Percentiles rank a stretch among this genome's conserved stretches.
Evolutionary conservation across 2,329 filamentous ascomycete genomes (phyloP).

Genomic region (Diplodia seriata): DNA sequence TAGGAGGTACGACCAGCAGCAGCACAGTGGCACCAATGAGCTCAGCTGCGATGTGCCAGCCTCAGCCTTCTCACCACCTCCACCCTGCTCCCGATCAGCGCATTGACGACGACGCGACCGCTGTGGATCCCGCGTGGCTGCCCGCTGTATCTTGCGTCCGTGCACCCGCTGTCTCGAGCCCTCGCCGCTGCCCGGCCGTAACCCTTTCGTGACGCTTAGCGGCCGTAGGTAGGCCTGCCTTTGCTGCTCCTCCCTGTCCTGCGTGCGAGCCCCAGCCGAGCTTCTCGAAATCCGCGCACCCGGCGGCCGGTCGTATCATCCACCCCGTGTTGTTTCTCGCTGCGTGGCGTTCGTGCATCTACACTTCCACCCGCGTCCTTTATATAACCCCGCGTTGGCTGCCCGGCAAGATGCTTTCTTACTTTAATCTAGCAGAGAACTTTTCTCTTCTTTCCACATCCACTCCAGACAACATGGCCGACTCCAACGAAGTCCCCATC

Average conservation of each 20-base stretch:
- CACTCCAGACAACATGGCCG: constrained; percentile 20
- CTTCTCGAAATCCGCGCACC: constrained; percentile 3
- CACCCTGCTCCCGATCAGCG: neutral
- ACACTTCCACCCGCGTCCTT: neutral
- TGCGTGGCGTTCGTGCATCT: constrained; percentile 24
- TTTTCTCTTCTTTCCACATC: neutral
- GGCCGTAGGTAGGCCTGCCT: constrained; percentile 19
- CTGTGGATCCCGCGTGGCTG: constrained; percentile 5
- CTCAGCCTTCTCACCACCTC: constrained; percentile 15
- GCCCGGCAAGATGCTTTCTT: constrained; percentile 25
- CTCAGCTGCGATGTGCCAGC: neutral
- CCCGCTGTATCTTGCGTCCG: constrained; percentile 2
- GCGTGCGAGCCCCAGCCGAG: neutral
- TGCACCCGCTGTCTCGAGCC: constrained; percentile 15
- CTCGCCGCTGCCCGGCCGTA: constrained; percentile 14
- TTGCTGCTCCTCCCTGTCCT: constrained; percentile 7
- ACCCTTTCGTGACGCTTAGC: constrained; percentile 11
- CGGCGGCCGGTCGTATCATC: neutral
- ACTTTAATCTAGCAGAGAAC: constrained; percentile 23
- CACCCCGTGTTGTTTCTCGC: neutral
- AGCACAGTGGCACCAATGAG: neutral
- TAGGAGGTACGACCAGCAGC: neutral
- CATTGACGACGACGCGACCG: neutral
- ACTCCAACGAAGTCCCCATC: constrained; percentile 53
- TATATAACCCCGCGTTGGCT: constrained; percentile 7